phyloP scores from a whole-genome alignment of 352 stramenopile genomes.

The Phytopythium kandeliae region DNA sequence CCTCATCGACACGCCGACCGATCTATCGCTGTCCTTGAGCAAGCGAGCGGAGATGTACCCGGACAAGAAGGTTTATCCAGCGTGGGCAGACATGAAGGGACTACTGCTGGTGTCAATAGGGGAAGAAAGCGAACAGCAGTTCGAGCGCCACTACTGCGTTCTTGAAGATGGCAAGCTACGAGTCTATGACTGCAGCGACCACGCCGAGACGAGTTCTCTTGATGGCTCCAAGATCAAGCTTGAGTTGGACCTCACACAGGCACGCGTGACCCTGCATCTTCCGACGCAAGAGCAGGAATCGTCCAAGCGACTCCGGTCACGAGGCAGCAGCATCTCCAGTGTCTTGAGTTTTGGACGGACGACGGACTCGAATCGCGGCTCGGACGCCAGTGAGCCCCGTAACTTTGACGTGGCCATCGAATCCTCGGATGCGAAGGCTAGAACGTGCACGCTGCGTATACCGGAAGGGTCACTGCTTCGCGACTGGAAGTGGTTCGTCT shows the following conservation, averaged over 20 bases:
- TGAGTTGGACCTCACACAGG: slow-evolving; percentile 30
- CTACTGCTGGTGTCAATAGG: slow-evolving; percentile 17
- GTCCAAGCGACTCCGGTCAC: slow-evolving; percentile 1
- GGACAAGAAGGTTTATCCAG: slow-evolving; percentile 25
- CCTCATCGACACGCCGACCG: slow-evolving; percentile 45
- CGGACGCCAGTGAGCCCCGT: neutral
- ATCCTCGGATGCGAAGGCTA: neutral
- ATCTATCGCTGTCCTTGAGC: slow-evolving; percentile 37
- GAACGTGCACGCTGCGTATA: slow-evolving; percentile 31
- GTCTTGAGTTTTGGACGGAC: slow-evolving; percentile 2
- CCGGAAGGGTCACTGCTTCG: slow-evolving; percentile 36
- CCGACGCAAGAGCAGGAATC: slow-evolving; percentile 16
- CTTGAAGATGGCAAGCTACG: slow-evolving; percentile 27
- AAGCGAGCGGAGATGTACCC: slow-evolving; percentile 11
- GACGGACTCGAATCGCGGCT: neutral
- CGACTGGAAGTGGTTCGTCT: slow-evolving; percentile 64
- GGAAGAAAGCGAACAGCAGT: slow-evolving; percentile 9
- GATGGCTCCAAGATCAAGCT: slow-evolving; percentile 12
- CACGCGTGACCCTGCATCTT: slow-evolving; percentile 27
- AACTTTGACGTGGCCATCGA: slow-evolving; percentile 3
- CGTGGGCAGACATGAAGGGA: slow-evolving; percentile 20
- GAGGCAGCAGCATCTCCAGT: neutral
- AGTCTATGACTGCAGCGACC: slow-evolving; percentile 17
- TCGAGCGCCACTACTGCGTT: slow-evolving; percentile 30
- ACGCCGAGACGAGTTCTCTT: slow-evolving; percentile 7